phyloP scores from a whole-genome alignment of 1,139 yeast species.

The Yamadazyma epiphylla region DNA sequence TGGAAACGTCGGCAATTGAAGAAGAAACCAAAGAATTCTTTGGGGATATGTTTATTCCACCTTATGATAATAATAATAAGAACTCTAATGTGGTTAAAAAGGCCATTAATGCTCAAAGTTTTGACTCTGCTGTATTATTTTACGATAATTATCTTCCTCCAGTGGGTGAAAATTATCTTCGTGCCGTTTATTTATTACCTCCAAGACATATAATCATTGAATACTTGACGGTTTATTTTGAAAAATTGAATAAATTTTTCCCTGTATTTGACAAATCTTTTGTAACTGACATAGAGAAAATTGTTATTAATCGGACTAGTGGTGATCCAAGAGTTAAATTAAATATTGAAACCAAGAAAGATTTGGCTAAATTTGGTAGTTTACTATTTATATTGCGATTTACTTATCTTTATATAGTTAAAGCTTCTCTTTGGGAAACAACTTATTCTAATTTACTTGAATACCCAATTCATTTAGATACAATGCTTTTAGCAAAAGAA shows the following conservation, averaged over 20 bases:
- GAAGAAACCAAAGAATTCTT: constrained; percentile 8
- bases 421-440: constrained; percentile 2
- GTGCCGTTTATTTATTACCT: constrained; percentile 8
- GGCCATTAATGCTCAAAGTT: constrained; percentile 5
- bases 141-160: constrained; percentile 8
- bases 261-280: constrained; percentile 46
- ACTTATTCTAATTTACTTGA: constrained; percentile 12
- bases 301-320: constrained; percentile 8
- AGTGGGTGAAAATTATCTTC: constrained; percentile 1
- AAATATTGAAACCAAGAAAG: constrained; percentile 20
- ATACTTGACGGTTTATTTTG: constrained; percentile 29
- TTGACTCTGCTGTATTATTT: constrained; percentile 5
- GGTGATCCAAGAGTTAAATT: constrained; percentile 13
- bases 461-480: constrained; percentile 28
- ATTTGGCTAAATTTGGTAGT: constrained; percentile 24
- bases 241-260: constrained; percentile 36
- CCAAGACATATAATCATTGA: constrained; percentile 9
- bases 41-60: constrained; percentile 11
- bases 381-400: constrained; percentile 23
- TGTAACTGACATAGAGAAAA: constrained; percentile 14
- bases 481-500: constrained; percentile 25
- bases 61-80: constrained; percentile 6
- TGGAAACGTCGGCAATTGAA: constrained; percentile 2
- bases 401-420: constrained; percentile 21
- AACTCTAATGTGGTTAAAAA: background rate